These are phyloP conservation scores for Lentinus tigrinus DNA, from an alignment of 768 basidiomycete genomes.

Conservation along the genomic window DNA sequence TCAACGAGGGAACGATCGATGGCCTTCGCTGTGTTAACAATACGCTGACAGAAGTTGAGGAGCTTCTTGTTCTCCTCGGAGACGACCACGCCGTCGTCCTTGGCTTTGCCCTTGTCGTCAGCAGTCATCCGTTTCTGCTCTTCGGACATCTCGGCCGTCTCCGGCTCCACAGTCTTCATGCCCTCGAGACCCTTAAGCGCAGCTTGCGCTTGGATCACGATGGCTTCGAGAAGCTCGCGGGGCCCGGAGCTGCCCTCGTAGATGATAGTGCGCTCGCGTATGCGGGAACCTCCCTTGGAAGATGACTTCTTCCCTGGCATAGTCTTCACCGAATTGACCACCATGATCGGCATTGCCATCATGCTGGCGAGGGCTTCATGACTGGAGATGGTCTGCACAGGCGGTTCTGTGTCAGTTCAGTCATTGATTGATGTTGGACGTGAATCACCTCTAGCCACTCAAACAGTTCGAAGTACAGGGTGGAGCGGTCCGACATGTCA, in stretches of 20 bases:
- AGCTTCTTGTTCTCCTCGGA: slow-evolving; percentile 80
- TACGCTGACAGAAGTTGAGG: slow-evolving; percentile 80
- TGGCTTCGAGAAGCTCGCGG: slow-evolving; percentile 86
- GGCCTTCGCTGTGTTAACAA: slow-evolving; percentile 75
- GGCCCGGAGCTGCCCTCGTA: slow-evolving; percentile 93
- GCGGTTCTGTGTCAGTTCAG: slow-evolving; percentile 5
- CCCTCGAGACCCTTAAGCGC: slow-evolving; percentile 86
- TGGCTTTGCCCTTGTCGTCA: slow-evolving; percentile 63
- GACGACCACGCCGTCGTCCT: slow-evolving; percentile 45
- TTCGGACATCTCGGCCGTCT: slow-evolving; percentile 70
- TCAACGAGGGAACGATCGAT: slow-evolving; percentile 88
- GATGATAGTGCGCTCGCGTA: slow-evolving; percentile 78
- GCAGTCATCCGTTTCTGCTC: slow-evolving; percentile 86
- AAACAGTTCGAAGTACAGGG: slow-evolving; percentile 85
- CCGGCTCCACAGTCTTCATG: slow-evolving; percentile 45
- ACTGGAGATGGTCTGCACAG: slow-evolving; percentile 79
- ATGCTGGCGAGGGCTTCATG: slow-evolving; percentile 92
- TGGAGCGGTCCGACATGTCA: slow-evolving; percentile 88
- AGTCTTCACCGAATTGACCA: slow-evolving; percentile 65
- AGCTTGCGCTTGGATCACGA: slow-evolving; percentile 90
- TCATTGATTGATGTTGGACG: neutral
- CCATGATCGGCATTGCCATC: slow-evolving; percentile 98
- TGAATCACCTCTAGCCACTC: slow-evolving; percentile 83
- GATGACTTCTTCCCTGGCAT: slow-evolving; percentile 55
- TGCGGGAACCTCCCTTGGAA: slow-evolving; percentile 43